phyloP scores from a whole-genome alignment of 2,329 filamentous ascomycete species.

The Xylaria hypoxylon region DNA sequence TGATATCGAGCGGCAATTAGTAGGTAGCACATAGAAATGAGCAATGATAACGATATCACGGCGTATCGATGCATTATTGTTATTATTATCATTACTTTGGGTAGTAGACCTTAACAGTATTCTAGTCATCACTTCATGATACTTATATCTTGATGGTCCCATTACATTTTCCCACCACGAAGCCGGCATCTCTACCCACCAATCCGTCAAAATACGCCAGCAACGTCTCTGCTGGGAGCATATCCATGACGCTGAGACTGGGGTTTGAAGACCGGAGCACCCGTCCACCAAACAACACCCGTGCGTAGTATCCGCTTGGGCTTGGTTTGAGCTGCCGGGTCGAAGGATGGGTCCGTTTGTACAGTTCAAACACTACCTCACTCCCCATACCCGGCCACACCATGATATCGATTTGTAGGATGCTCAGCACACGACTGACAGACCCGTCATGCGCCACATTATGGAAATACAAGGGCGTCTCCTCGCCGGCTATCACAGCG shows the following conservation, averaged over 20 bases:
- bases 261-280: slow-evolving; percentile 76
- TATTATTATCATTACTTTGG: slow-evolving; percentile 4
- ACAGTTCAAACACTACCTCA: slow-evolving; percentile 83
- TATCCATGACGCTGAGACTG: slow-evolving; percentile 73
- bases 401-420: slow-evolving; percentile 80
- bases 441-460: slow-evolving; percentile 86
- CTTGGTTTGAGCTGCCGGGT: slow-evolving; percentile 30
- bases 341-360: slow-evolving; percentile 46
- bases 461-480: slow-evolving; percentile 69
- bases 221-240: slow-evolving; percentile 74
- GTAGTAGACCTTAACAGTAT: not conserved
- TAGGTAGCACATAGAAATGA: slow-evolving; percentile 26
- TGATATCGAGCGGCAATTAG: slow-evolving; percentile 45
- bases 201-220: slow-evolving; percentile 78
- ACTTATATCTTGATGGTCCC: slow-evolving; percentile 35
- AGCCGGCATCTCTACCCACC: slow-evolving; percentile 65
- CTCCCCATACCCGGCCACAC: slow-evolving; percentile 87
- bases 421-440: slow-evolving; percentile 72
- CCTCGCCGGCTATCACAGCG: slow-evolving; percentile 56
- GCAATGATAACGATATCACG: slow-evolving; percentile 22
- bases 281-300: slow-evolving; percentile 78
- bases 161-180: slow-evolving; percentile 55
- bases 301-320: slow-evolving; percentile 62
- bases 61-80: slow-evolving; percentile 3
- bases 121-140: not conserved